Base-by-base conservation (phyloP, 331 rosid species). In the Cydonia oblonga region DNA sequence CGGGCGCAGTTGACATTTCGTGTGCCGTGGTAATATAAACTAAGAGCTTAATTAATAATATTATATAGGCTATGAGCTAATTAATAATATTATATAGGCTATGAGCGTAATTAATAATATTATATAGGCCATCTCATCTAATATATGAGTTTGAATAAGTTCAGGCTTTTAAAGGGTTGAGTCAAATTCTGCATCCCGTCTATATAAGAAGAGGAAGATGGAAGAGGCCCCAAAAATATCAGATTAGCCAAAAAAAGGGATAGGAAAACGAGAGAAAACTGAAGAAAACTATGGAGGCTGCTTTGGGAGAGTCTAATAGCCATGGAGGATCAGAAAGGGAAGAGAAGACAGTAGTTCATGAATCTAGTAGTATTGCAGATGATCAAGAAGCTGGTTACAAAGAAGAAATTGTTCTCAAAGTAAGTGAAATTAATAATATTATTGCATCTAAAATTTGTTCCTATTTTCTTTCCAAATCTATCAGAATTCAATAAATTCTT, bases 161-260 rank as follows among this genome's bases (percentile, higher is more conserved):
- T 64, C 49, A 30, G 32, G 26, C 12, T n/a, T 64, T 26, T 60
- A 12, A 23, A 38, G 49, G 67, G 67, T 6, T 26, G 28, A 74
- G 96, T 91, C 88, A 89, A 86, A 86, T 76, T 61, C 81, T 83
- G 73, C 86, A 78, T 68, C 83, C 96, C 82, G 73, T 61, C 76
- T 80, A 72, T 86, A 84, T 74, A 74, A 75, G 79, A 68, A 63
- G 70, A 23, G 9, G 7, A 9, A 3, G 13, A 58, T 12, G 24
- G 24, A 53, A 52, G 69, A 58, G 63, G 61, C 64, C 74, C 30
- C 14, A 51, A 42, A 8, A 66, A 49, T 25, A 12, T 24, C 16
- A 44, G 61, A 44, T 14, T 22, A 28, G 26, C 23, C 38, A 3
- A n/a, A 33, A 33, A 2, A 24, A 38, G 42, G 63, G 59, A 9